Evolutionary conservation across 306 rosid species (phyloP), one percentile per base, ranked within the genome.

Genomic region (Urtica urens): DNA sequence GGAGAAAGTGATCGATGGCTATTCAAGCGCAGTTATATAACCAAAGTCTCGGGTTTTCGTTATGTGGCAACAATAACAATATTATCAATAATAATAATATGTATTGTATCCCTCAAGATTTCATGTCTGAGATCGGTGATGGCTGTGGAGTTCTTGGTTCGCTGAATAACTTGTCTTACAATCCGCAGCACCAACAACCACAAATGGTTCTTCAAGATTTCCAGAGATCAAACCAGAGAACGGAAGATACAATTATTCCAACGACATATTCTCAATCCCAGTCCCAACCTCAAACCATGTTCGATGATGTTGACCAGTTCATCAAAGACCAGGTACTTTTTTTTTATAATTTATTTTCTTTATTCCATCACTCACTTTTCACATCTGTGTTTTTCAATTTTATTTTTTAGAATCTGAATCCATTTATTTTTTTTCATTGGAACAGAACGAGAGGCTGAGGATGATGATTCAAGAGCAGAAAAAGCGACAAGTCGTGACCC

Each of bases 241-340:
- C 51, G 37, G 70, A 24, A n/a, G 49, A n/a, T n/a, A 48, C 33
- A 34, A 53, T 25, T 37, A 31, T 15, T 6, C 51, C 56, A 31
- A 48, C 7, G 7, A 5, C 10, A 19, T 1, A 9, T 8, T n/a
- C n/a, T 38, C 3, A 20, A 16, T 3, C 49, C 7, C 15, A 49
- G 65, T 34, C 71, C 48, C 48, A 40, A 48, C 25, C 71, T 17
- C 74, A 67, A 10, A 28, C 45, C 21, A 5, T 77, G 22, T 56
- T 44, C 31, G 13, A 58, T 29, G 77, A 72, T 19, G 60, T 66
- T 13, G 83, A 76, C 52, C 70, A 68, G 1, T 68, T 60, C 46
- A 54, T 88, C 62, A 72, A 51, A 49, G 31, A 53, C 26, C 82
- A 83, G 93, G 96, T 87, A 12, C n/a, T n/a, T n/a, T n/a, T n/a